phyloP scores from a whole-genome alignment of 441 rosid genomes.

The Rhodomyrtus psidioides region DNA sequence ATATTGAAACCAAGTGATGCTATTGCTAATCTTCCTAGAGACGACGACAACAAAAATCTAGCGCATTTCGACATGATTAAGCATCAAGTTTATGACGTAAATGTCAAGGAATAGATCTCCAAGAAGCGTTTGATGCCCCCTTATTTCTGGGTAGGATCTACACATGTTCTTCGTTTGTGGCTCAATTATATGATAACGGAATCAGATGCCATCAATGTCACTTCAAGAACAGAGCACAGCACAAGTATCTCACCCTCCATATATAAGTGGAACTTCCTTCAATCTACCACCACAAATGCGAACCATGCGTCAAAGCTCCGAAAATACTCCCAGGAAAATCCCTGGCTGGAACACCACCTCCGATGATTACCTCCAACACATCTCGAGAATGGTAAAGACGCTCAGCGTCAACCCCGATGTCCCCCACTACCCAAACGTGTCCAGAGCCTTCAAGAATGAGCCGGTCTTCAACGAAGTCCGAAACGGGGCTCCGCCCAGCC shows the following conservation, averaged over 20 bases:
- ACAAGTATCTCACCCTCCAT: not conserved
- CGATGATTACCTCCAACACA: slow-evolving; percentile 28
- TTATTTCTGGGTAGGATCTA: not conserved
- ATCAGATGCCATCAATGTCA: not conserved
- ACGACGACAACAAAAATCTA: not conserved
- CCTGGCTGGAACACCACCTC: slow-evolving; percentile 20
- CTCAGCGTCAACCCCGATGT: slow-evolving; percentile 17
- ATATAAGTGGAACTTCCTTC: not conserved
- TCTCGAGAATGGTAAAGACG: slow-evolving; percentile 14
- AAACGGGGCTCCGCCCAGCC: not conserved
- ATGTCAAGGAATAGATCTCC: not conserved
- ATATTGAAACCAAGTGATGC: not conserved
- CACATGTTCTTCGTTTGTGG: not conserved
- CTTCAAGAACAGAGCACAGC: not conserved
- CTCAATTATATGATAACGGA: not conserved
- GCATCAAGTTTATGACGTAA: not conserved
- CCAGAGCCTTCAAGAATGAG: slow-evolving; percentile 21
- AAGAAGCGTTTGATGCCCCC: not conserved
- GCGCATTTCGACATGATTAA: not conserved
- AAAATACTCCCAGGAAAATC: not conserved
- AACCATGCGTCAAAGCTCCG: not conserved
- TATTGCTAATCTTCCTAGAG: not conserved
- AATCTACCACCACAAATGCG: not conserved
- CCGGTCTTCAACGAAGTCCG: not conserved
- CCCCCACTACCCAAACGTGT: slow-evolving; percentile 32